These are phyloP conservation scores for Papiliotrema nemorosa DNA, from an alignment of 1,284 basidiomycete species.

Conservation along the genomic window DNA sequence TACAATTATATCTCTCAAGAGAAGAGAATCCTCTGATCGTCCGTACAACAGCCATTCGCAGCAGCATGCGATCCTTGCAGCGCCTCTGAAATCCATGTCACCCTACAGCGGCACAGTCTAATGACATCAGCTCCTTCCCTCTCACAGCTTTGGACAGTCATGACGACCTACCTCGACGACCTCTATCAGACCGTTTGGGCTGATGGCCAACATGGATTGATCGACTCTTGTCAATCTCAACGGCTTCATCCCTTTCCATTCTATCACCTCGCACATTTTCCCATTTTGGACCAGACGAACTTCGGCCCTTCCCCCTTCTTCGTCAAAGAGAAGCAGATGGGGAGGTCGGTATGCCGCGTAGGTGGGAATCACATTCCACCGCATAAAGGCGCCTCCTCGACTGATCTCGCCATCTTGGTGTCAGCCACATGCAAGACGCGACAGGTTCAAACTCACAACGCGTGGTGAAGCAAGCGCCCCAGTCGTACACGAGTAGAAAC, in stretches of 20 bases:
- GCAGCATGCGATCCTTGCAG: too few relatives aligned
- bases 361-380: conserved; percentile 34
- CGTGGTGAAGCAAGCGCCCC: conserved; percentile 36
- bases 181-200: conserved; percentile 22
- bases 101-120: not conserved
- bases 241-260: conserved; percentile 25
- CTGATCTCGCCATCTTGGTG: conserved; percentile 31
- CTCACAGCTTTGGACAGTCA: not conserved
- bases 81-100: not conserved
- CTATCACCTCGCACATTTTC: conserved; percentile 33
- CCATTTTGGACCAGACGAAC: conserved; percentile 27
- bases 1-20: too few relatives aligned
- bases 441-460: conserved; percentile 23
- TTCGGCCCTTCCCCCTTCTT: conserved; percentile 22
- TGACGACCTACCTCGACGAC: conserved; percentile 32
- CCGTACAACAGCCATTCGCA: too few relatives aligned
- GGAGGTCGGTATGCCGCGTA: conserved; percentile 27
- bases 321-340: conserved; percentile 33
- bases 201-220: conserved; percentile 21
- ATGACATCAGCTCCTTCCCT: not conserved
- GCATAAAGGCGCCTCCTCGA: conserved; percentile 21
- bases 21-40: too few relatives aligned
- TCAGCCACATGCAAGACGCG: not conserved
- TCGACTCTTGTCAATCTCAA: conserved; percentile 13
- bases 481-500: conserved; percentile 36